Conservation (phyloP, 2,329 filamentous ascomycete species). For the Neonectria neomacrospora region DNA sequence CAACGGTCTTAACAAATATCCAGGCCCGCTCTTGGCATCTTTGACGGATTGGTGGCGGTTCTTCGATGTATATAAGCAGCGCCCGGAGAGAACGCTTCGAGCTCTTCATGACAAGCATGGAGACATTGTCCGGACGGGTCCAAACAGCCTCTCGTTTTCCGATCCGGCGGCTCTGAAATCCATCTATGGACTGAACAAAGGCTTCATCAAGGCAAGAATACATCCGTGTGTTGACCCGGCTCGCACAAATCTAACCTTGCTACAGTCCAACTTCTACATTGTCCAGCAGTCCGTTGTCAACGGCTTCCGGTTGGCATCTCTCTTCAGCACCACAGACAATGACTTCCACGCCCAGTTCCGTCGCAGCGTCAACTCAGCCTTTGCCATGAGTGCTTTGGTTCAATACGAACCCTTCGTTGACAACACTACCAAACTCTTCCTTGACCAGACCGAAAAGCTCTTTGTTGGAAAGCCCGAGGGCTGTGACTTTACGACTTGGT, state of each 20-base stretch:
- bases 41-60: conserved; percentile 77
- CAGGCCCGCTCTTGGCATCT: conserved; percentile 76
- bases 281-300: conserved; percentile 79
- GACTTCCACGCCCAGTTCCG: conserved; percentile 80
- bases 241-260: conserved; percentile 58
- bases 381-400: conserved; percentile 80
- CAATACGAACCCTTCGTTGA: conserved; percentile 86
- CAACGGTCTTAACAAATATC: conserved; percentile 74
- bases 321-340: conserved; percentile 82
- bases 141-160: conserved; percentile 78
- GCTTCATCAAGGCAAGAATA: conserved; percentile 74
- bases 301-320: conserved; percentile 73
- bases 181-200: conserved; percentile 87
- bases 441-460: conserved; percentile 68
- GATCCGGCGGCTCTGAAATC: conserved; percentile 77
- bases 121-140: conserved; percentile 78
- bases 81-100: conserved; percentile 74
- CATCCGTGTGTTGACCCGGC: neutral
- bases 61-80: conserved; percentile 71
- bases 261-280: conserved; percentile 80
- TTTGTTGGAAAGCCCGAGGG: conserved; percentile 57
- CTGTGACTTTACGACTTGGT: conserved; percentile 73
- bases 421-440: conserved; percentile 77
- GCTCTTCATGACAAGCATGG: conserved; percentile 77
- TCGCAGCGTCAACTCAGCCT: conserved; percentile 79